Evolutionary conservation across 495 filamentous ascomycete species (phyloP), one percentile per base, ranked within the genome.

Genomic region (Talaromyces trachyspermus): DNA sequence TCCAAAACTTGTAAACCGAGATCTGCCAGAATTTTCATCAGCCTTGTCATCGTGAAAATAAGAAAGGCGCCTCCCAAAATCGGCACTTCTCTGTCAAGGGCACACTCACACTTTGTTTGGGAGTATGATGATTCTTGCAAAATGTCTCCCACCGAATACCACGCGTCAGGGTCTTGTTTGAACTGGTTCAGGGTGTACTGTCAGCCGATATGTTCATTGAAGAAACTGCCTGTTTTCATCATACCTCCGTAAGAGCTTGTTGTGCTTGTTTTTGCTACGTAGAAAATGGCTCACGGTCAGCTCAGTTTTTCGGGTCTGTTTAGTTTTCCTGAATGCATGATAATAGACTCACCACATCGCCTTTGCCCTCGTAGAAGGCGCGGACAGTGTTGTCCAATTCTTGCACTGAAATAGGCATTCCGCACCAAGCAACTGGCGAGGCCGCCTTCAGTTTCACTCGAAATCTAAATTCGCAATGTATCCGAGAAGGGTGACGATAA

Each of bases 121-220:
- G 86, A 81, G 61, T 95, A 94, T 62, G 80, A 82, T 43, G 94
- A 84, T 54, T 89, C 81, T 64, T 89, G 80, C 42, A 99, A 77
- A 50, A 99, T 94, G 60, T 95, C 89, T 57, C 95, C 92, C 52
- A 96, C 92, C 62, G 95, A 76, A 43, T 96, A 73, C 92, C 92
- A 99, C 43, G 92, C 86, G 74, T 99, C 92, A 29, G 89, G 89
- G 56, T 95, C 92, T 70, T 97, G 91, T 64, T 95, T 95, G 74
- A 99, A 99, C 90, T 97, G 55, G 11, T 38, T 14, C 38, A 25
- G 58, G 50, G 43, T 4, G 22, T 22, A n/a, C 17, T 19, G 43
- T 68, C 54, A 71, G 68, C 51, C 44, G 33, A 22, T n/a, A n/a
- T 26, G 27, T 10, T 17, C 38, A 12, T 26, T 5, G 19, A 26